Percentiles rank a stretch among this genome's conserved stretches.
Evolutionary conservation across 2,329 filamentous ascomycete species (phyloP).

Genomic region (Pestalotiopsis sp.): DNA sequence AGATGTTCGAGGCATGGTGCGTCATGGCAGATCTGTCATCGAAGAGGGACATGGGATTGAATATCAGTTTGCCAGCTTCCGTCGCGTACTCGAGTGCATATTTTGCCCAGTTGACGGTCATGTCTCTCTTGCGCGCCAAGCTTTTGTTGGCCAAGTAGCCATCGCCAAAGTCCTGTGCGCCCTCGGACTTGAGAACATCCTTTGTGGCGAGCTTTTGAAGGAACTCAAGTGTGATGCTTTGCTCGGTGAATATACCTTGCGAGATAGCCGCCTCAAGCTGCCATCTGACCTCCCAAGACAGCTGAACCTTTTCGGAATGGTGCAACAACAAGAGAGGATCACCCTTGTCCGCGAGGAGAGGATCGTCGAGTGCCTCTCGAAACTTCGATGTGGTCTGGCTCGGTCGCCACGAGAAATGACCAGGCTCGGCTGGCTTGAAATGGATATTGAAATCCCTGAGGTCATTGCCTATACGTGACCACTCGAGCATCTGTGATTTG

Average conservation of each 20-base stretch:
- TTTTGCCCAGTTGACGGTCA: conserved; percentile 50
- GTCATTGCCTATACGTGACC: conserved; percentile 49
- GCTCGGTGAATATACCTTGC: conserved; percentile 73
- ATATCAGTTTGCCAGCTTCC: conserved; percentile 63
- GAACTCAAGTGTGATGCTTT: conserved; percentile 71
- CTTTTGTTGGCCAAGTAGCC: conserved; percentile 16
- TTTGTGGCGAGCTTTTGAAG: conserved; percentile 54
- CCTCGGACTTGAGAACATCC: conserved; percentile 42
- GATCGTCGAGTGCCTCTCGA: conserved; percentile 43
- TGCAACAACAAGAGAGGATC: conserved; percentile 32
- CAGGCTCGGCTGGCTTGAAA: conserved; percentile 39
- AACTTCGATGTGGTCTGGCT: conserved; percentile 35
- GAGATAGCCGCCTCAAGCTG: conserved; percentile 95
- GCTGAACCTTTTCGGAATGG: conserved; percentile 39
- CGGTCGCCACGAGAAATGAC: conserved; percentile 42
- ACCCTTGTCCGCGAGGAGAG: conserved; percentile 15
- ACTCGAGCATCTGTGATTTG: conserved; percentile 30
- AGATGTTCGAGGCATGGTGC: conserved; percentile 49
- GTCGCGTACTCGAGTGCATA: conserved; percentile 75
- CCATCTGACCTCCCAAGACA: conserved; percentile 78
- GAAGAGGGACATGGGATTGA: conserved; percentile 76
- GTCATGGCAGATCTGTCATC: conserved; percentile 49
- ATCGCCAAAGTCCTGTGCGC: conserved; percentile 13
- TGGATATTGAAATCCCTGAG: conserved; percentile 75
- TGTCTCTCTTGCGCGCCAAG: conserved; percentile 1